A percentile compares a stretch with the other conserved stretches of the same genome.
These are phyloP conservation scores for Cryptococcus hybrid DNA, from an alignment of 1,284 basidiomycete genomes.

Conservation along the genomic window DNA sequence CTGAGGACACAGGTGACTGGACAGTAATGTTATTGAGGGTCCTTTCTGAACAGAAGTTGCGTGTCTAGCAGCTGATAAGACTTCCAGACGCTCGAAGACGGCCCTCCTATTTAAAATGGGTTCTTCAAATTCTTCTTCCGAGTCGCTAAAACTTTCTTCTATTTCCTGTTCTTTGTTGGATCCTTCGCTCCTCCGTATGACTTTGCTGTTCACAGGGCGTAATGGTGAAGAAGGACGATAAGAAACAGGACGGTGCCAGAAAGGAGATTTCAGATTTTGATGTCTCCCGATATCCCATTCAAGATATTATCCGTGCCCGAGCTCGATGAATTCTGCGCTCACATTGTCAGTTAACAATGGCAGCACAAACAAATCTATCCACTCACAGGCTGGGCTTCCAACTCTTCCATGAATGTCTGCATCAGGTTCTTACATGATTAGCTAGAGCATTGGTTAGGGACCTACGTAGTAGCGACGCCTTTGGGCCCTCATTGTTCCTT, in stretches of 20 bases:
- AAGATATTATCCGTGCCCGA: conserved; percentile 33
- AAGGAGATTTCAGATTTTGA: conserved; percentile 39
- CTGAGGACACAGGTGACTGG: background rate
- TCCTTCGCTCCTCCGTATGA: background rate
- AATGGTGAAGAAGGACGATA: conserved; percentile 26
- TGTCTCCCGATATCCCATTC: conserved; percentile 36
- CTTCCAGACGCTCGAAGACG: conserved; percentile 18
- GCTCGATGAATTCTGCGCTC: conserved; percentile 1
- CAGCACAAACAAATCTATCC: conserved; percentile 12
- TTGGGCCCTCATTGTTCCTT: conserved; percentile 16
- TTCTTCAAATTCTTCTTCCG: conserved; percentile 1
- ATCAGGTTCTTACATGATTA: conserved; percentile 24
- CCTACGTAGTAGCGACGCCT: conserved; percentile 39
- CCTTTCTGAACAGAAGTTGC: background rate
- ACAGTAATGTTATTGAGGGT: background rate
- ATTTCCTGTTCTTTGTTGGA: background rate
- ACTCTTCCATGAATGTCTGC: conserved; percentile 30
- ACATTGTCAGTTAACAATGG: conserved; percentile 14
- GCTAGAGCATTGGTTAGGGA: background rate
- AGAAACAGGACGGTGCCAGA: conserved; percentile 26
- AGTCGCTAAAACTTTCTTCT: background rate
- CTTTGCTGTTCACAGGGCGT: conserved; percentile 1
- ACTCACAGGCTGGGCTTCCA: conserved; percentile 21
- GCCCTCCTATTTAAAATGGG: conserved; percentile 15
- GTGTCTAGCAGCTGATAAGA: conserved; percentile 18